Evolutionary conservation across 176 grass and related monocot species (phyloP).

Genomic region (Oryza glaberrima): DNA sequence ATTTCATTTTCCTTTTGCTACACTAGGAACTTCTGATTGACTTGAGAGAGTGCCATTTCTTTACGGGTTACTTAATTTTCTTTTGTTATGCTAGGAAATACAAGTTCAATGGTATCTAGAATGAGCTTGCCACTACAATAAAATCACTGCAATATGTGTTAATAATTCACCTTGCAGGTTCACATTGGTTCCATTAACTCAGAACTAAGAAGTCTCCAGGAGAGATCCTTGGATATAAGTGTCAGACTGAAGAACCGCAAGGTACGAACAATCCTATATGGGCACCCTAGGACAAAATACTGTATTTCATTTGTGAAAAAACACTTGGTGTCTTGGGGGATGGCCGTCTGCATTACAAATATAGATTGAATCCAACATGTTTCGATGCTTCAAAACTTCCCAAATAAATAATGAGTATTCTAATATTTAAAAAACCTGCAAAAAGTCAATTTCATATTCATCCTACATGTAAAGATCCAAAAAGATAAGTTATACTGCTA

Average conservation of each 20-base stretch:
- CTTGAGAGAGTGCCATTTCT: neutral
- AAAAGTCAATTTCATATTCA: neutral
- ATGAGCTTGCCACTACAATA: slow-evolving; percentile 16
- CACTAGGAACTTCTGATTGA: too few relatives aligned
- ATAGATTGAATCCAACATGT: neutral
- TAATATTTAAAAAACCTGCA: neutral
- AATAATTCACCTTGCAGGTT: slow-evolving; percentile 42
- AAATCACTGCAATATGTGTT: slow-evolving; percentile 21
- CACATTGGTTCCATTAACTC: slow-evolving; percentile 68
- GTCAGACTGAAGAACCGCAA: slow-evolving; percentile 69
- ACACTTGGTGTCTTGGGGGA: too few relatives aligned
- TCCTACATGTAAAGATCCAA: neutral
- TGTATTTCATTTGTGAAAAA: neutral
- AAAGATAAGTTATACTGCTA: neutral
- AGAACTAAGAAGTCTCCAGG: slow-evolving; percentile 72
- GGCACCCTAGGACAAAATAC: neutral
- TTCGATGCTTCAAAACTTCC: neutral
- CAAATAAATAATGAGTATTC: neutral
- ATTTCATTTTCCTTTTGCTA: too few relatives aligned
- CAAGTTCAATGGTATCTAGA: slow-evolving; percentile 23
- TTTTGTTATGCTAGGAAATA: slow-evolving; percentile 3
- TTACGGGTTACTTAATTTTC: neutral
- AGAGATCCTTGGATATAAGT: slow-evolving; percentile 66
- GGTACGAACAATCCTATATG: slow-evolving; percentile 38
- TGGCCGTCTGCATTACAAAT: too few relatives aligned